These are phyloP conservation scores for Lentinula sp. DNA, from an alignment of 768 basidiomycete species.

Conservation along the genomic window DNA sequence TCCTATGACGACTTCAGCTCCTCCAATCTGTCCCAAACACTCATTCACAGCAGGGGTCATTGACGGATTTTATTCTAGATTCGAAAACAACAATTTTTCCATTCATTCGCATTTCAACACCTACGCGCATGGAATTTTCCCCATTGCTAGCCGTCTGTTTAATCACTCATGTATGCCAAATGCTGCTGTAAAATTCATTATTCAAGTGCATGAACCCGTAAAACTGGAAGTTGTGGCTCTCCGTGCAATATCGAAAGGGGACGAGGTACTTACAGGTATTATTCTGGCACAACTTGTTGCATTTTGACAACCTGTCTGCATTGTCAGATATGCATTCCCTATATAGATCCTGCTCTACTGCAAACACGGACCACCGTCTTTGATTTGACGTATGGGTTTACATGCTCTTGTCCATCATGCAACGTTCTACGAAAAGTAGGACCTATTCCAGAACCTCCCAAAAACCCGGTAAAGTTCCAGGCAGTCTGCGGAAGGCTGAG, in stretches of 20 bases:
- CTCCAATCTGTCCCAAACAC: slow-evolving; percentile 27
- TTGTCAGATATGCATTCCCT: slow-evolving; percentile 63
- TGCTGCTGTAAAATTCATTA: slow-evolving; percentile 54
- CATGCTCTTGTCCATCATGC: slow-evolving; percentile 59
- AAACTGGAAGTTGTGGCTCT: slow-evolving; percentile 65
- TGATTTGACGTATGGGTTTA: slow-evolving; percentile 60
- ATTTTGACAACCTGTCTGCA: not conserved
- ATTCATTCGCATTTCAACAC: slow-evolving; percentile 68
- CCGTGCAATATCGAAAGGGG: slow-evolving; percentile 44
- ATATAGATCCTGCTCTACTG: slow-evolving; percentile 70
- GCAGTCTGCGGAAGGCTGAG: slow-evolving; percentile 4
- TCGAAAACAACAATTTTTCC: slow-evolving; percentile 79
- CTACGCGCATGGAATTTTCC: slow-evolving; percentile 71
- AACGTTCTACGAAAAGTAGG: slow-evolving; percentile 31
- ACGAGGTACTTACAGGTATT: slow-evolving; percentile 47
- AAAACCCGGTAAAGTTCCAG: slow-evolving; percentile 21
- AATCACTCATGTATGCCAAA: slow-evolving; percentile 82
- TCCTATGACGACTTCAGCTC: slow-evolving; percentile 17
- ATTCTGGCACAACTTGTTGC: not conserved
- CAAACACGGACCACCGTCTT: slow-evolving; percentile 56
- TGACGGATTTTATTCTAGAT: slow-evolving; percentile 45
- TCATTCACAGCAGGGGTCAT: slow-evolving; percentile 20
- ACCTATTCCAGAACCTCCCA: slow-evolving; percentile 32
- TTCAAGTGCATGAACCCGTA: slow-evolving; percentile 30
- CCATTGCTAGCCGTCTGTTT: slow-evolving; percentile 71